These are phyloP conservation scores for Pichia exigua DNA, from an alignment of 805 yeast species.

Conservation along the genomic window DNA sequence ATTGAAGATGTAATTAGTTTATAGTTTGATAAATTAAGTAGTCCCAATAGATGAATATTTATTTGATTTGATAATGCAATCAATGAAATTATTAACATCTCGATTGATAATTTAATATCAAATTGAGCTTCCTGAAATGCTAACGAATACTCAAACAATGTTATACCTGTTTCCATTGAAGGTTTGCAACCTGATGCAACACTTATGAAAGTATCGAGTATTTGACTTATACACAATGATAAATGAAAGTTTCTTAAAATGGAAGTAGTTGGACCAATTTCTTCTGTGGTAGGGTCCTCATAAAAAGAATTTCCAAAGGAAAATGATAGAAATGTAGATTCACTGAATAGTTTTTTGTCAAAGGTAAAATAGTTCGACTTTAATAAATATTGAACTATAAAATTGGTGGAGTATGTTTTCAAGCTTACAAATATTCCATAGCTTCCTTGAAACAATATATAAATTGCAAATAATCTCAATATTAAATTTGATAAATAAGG, in stretches of 20 bases:
- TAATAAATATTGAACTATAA: slow-evolving; percentile 5
- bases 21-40: slow-evolving; percentile 43
- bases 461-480: slow-evolving; percentile 33
- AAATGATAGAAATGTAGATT: slow-evolving; percentile 21
- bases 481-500: slow-evolving; percentile 25
- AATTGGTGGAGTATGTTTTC: slow-evolving; percentile 9
- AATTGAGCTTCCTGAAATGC: slow-evolving; percentile 68
- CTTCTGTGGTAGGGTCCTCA: slow-evolving; percentile 11
- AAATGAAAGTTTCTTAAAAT: slow-evolving; percentile 53
- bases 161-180: slow-evolving; percentile 56
- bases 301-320: slow-evolving; percentile 14
- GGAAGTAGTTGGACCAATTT: slow-evolving; percentile 37
- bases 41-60: slow-evolving; percentile 54
- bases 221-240: slow-evolving; percentile 52
- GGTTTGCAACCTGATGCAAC: slow-evolving; percentile 50
- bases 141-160: slow-evolving; percentile 67
- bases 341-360: slow-evolving; percentile 16
- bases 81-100: slow-evolving; percentile 41
- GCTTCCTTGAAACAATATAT: slow-evolving; percentile 27
- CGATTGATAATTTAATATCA: slow-evolving; percentile 43
- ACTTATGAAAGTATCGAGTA: slow-evolving; percentile 57
- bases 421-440: slow-evolving; percentile 28
- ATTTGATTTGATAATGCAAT: slow-evolving; percentile 54
- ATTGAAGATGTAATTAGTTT: slow-evolving; percentile 58
- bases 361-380: slow-evolving; percentile 19